Evolutionary conservation across 192 early-diverging fungal species (phyloP).

Genomic region (Entomortierella parvispora): DNA sequence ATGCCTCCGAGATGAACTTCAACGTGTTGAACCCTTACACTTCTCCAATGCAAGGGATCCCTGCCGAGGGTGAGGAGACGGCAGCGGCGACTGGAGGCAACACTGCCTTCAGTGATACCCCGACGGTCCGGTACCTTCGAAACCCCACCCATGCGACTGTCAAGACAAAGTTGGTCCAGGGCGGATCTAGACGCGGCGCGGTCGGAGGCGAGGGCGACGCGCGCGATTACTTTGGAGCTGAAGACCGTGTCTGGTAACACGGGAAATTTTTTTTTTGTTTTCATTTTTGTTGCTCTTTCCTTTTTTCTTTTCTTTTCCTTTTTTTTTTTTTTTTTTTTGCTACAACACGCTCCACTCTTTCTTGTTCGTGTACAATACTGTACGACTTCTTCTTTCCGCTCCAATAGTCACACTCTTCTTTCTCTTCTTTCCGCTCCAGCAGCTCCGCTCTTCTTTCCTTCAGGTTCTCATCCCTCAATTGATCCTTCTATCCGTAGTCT

Average conservation of each 20-base stretch:
- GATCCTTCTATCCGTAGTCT: too few relatives aligned
- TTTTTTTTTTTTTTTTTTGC: too few relatives aligned
- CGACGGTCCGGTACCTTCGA: constrained; percentile 40
- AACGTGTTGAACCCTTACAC: constrained; percentile 14
- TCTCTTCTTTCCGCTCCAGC: too few relatives aligned
- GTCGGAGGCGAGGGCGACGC: constrained; percentile 36
- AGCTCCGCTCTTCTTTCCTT: too few relatives aligned
- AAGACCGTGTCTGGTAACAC: constrained; percentile 50
- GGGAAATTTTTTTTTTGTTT: neutral
- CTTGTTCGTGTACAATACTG: too few relatives aligned
- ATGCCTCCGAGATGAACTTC: constrained; percentile 51
- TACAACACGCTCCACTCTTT: too few relatives aligned
- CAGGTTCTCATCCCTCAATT: too few relatives aligned
- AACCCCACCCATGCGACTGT: constrained; percentile 44
- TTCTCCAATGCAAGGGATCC: constrained; percentile 31
- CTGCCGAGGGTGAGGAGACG: constrained; percentile 34
- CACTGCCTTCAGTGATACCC: constrained; percentile 14
- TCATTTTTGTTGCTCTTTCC: neutral
- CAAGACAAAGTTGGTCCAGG: constrained; percentile 42
- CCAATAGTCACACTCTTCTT: too few relatives aligned
- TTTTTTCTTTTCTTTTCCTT: neutral
- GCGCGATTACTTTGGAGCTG: constrained; percentile 41
- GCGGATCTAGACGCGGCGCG: constrained; percentile 23
- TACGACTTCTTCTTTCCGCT: too few relatives aligned
- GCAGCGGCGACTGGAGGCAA: neutral